Conservation (phyloP, 305 asterid genomes). For the Petunia hybrid region DNA sequence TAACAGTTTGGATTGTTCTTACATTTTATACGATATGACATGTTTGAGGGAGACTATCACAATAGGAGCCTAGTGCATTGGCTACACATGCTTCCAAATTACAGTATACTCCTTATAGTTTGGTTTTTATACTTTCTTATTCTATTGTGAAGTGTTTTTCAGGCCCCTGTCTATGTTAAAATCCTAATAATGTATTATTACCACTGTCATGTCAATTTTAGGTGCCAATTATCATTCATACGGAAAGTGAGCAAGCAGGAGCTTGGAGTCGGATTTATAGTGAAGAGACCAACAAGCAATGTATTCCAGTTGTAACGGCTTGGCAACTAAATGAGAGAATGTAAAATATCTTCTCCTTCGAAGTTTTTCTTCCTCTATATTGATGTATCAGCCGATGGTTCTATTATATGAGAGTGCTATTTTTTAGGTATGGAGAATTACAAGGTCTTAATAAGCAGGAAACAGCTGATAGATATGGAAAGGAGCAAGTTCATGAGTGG, state of each 20-base stretch:
- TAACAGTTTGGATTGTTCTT: not conserved
- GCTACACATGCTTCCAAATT: not conserved
- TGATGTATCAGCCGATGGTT: not conserved
- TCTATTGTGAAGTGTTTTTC: not conserved
- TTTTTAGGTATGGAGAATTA: conserved; percentile 88
- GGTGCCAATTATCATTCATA: conserved; percentile 89
- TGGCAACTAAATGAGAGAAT: conserved; percentile 98
- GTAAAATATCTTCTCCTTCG: conserved; percentile 48
- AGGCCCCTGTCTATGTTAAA: not conserved
- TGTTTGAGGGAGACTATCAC: conserved; percentile 4
- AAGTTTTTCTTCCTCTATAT: not conserved
- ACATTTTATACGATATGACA: not conserved
- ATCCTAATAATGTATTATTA: not conserved
- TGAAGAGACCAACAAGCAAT: conserved; percentile 82
- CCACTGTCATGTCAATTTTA: conserved; percentile 39
- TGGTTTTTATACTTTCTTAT: not conserved
- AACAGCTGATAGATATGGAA: conserved; percentile 92
- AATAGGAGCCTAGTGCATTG: not conserved
- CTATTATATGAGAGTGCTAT: not conserved
- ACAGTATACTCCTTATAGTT: not conserved
- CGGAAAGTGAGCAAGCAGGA: conserved; percentile 80
- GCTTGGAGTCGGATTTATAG: conserved; percentile 92
- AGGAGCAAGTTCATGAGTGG: conserved; percentile 94
- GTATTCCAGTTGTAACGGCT: conserved; percentile 90
- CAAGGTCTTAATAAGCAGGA: conserved; percentile 97